A percentile compares a stretch with the other conserved stretches of the same genome.
phyloP scores from a whole-genome alignment of 768 basidiomycete species.

The Mycena albidolilacea region DNA sequence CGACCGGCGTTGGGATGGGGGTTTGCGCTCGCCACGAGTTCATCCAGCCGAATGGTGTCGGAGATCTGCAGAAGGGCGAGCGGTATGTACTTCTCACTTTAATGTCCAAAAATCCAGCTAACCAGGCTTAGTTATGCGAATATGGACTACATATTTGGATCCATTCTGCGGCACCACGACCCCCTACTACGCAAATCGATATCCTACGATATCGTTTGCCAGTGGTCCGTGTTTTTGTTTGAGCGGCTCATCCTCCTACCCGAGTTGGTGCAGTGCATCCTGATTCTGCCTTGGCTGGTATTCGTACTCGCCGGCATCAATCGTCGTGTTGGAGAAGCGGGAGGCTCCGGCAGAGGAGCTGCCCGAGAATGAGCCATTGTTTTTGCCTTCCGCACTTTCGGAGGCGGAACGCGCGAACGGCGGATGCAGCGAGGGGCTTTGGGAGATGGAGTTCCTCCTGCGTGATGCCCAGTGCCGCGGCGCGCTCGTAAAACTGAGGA shows the following conservation, averaged over 20 bases:
- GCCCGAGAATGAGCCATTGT: neutral
- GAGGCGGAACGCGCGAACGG: neutral
- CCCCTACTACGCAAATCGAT: neutral
- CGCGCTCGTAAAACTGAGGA: neutral
- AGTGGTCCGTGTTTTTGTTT: neutral
- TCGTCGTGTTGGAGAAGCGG: too few relatives aligned
- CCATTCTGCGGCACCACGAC: neutral
- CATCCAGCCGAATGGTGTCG: too few relatives aligned
- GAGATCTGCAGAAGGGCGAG: too few relatives aligned
- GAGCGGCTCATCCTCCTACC: neutral
- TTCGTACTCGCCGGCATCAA: neutral
- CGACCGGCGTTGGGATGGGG: too few relatives aligned
- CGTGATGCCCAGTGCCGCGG: neutral
- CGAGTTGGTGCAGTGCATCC: neutral
- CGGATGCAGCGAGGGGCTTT: neutral
- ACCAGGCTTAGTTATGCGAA: too few relatives aligned
- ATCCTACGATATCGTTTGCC: neutral
- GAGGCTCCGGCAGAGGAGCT: neutral
- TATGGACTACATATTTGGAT: constrained; percentile 1
- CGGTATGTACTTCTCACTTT: too few relatives aligned
- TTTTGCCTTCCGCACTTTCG: neutral
- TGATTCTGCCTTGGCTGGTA: neutral
- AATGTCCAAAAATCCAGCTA: too few relatives aligned
- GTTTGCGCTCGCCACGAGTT: too few relatives aligned
- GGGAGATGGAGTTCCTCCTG: neutral